phyloP scores from a whole-genome alignment of 805 yeast genomes.

The Myxozyma udenii region DNA sequence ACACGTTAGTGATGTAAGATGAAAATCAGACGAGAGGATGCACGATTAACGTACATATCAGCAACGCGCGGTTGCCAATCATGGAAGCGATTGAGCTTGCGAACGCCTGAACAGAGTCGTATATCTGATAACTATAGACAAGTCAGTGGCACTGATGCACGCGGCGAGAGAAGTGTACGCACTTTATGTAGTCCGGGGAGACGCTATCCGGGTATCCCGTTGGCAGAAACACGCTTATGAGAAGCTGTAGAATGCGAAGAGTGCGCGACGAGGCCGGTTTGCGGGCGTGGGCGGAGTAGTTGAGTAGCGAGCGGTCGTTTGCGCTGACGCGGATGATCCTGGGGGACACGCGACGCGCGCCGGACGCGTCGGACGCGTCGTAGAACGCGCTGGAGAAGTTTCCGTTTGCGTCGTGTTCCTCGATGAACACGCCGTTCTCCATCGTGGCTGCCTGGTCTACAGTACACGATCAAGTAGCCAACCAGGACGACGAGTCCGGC shows the following conservation, averaged over 20 bases:
- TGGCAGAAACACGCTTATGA: slow-evolving; percentile 38
- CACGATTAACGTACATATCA: slow-evolving; percentile 18
- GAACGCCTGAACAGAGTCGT: slow-evolving; percentile 41
- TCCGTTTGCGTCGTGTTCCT: slow-evolving; percentile 28
- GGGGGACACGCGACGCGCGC: background rate
- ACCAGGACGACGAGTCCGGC: too few relatives aligned
- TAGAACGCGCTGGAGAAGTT: slow-evolving; percentile 15
- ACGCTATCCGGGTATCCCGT: slow-evolving; percentile 41
- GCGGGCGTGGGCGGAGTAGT: background rate
- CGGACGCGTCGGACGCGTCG: slow-evolving; percentile 5
- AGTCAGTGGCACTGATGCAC: background rate
- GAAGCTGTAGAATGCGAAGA: slow-evolving; percentile 26
- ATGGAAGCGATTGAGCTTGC: slow-evolving; percentile 38
- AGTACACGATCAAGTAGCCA: too few relatives aligned
- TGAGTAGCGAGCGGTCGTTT: background rate
- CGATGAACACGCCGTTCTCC: slow-evolving; percentile 7
- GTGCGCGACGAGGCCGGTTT: slow-evolving; percentile 4
- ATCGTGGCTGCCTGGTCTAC: too few relatives aligned
- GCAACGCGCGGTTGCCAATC: slow-evolving; percentile 39
- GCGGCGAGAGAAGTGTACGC: background rate
- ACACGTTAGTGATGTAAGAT: background rate
- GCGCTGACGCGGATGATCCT: background rate
- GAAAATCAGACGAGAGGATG: background rate
- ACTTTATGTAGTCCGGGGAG: slow-evolving; percentile 35
- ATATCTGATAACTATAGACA: slow-evolving; percentile 36